Evolutionary conservation across 2,329 filamentous ascomycete genomes (phyloP).

Genomic region (Claviceps sp.): DNA sequence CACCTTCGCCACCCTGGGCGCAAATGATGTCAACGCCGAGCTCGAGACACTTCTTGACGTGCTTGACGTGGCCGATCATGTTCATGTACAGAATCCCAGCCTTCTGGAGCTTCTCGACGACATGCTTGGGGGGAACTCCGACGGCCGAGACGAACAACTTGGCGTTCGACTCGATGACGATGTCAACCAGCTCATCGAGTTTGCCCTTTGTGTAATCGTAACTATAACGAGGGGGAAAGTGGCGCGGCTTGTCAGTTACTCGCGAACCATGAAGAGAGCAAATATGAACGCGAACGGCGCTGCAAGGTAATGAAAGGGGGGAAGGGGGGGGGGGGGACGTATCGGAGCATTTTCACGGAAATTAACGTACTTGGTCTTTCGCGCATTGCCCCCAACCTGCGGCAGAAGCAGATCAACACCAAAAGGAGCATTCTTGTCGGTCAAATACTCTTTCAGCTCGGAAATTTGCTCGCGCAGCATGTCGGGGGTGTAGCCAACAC

Average conservation of each 20-base stretch:
- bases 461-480: slow-evolving; percentile 93
- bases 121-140: slow-evolving; percentile 75
- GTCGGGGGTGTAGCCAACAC: slow-evolving; percentile 88
- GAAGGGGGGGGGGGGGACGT: not conserved
- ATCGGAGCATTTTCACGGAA: not conserved
- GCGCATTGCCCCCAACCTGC: slow-evolving; percentile 84
- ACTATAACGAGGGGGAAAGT: slow-evolving; percentile 33
- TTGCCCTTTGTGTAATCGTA: slow-evolving; percentile 99
- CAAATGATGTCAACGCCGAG: slow-evolving; percentile 93
- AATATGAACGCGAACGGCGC: not conserved
- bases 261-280: not conserved
- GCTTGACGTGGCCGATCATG: slow-evolving; percentile 99
- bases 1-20: slow-evolving; percentile 94
- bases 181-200: slow-evolving; percentile 76
- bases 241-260: not conserved
- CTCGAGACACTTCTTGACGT: slow-evolving; percentile 90
- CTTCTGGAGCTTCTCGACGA: slow-evolving; percentile 83
- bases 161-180: slow-evolving; percentile 83
- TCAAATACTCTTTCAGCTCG: slow-evolving; percentile 79
- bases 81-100: slow-evolving; percentile 94
- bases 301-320: not conserved
- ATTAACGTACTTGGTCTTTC: slow-evolving; percentile 68
- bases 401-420: slow-evolving; percentile 88
- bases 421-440: slow-evolving; percentile 87
- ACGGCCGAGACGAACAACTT: slow-evolving; percentile 95